Conservation (phyloP, 345 rosid species). For the Rhodamnia rubescens region DNA sequence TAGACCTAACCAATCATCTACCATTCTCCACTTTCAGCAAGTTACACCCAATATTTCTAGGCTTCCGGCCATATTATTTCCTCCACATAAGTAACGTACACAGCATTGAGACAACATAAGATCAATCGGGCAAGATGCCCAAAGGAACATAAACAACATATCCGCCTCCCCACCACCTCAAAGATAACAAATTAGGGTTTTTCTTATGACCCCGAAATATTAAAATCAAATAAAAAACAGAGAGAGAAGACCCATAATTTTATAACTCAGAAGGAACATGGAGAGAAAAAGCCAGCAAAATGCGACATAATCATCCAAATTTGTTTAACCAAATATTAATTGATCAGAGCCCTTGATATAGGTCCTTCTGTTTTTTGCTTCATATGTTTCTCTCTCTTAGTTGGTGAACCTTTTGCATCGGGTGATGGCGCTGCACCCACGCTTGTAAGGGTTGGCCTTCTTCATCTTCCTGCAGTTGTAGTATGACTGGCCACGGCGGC, state of each 20-base stretch:
- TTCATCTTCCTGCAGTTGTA: slow-evolving; percentile 1
- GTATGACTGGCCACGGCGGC: slow-evolving; percentile 6
- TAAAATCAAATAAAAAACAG: neutral
- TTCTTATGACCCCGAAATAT: neutral
- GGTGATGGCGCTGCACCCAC: slow-evolving; percentile 6
- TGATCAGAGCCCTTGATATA: neutral
- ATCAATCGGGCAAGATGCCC: neutral
- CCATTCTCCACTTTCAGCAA: neutral
- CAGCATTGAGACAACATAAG: neutral
- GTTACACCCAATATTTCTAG: neutral
- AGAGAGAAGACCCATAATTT: neutral
- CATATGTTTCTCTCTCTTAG: neutral
- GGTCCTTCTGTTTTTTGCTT: neutral
- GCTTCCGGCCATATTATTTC: neutral
- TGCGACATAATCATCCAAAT: neutral
- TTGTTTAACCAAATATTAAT: neutral
- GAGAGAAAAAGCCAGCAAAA: neutral
- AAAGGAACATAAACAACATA: neutral
- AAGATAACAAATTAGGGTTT: neutral
- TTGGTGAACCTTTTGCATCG: neutral
- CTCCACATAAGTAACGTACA: neutral
- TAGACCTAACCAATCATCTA: neutral
- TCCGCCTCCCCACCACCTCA: neutral
- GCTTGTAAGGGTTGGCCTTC: slow-evolving; percentile 6
- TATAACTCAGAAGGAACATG: neutral